Base-by-base conservation (phyloP, 1,284 basidiomycete species). In the Pyrrhoderma lamaoense region DNA sequence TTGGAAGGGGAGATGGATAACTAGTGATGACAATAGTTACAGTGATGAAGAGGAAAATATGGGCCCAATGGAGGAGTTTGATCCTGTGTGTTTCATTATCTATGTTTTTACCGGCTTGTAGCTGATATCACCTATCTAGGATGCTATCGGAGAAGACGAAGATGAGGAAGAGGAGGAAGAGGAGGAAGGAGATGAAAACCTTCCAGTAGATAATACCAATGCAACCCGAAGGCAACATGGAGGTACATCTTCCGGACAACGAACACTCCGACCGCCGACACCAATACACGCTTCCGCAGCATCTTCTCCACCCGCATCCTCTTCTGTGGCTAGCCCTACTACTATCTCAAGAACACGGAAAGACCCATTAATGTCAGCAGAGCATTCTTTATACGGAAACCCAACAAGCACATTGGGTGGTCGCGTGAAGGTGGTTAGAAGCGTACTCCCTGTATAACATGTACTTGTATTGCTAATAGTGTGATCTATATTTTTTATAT, bases 1-100 rank as follows among this genome's bases (percentile, higher is more conserved):
- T 67, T 88, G 82, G 80, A 75, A 85, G 57, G 91, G 92, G 8
- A 71, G 86, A 49, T 94, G 89, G 89, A 81, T 90, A 59, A 81
- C 85, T 47, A 86, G 85, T 48, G 82, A 85, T 51, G 82, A 85
- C 46, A 79, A 80, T 18, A 69, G 71, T 19, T 75, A 76, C 14
- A 73, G 78, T 11, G 81, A 82, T 31, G 78, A 78, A n/a, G 76
- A 78, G 0, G 78, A 78, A n/a, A 76, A 77, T 0, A 85, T 87
- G 61, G 73, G 82, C 55, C 82, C 77, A 48, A 87, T 88, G 85
- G 86, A 88, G 63, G 84, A 88, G 61, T 89, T 89, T 66, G 86
- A 88, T 67, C 80, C 81, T 46, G 85, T 89, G 65, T 58, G 79
- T 70, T 48, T 45, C 31, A 22, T n/a, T 37, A 22, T 21, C 21